phyloP scores from a whole-genome alignment of 176 grass and related monocot species.

The Saccharum spontaneum region DNA sequence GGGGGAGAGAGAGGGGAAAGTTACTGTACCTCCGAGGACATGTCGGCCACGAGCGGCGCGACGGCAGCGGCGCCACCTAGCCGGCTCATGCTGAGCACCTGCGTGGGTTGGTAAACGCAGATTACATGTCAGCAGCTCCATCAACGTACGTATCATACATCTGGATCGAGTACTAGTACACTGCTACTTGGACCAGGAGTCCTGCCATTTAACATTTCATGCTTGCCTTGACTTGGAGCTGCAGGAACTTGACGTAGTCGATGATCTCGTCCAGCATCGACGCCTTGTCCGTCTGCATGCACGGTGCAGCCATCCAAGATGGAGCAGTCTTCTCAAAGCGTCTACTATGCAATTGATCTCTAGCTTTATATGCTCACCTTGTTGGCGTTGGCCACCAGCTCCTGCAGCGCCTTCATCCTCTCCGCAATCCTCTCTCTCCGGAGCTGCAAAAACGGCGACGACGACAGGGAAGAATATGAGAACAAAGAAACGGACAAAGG shows the following conservation, averaged over 20 bases:
- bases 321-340: too few species aligned
- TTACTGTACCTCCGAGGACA: constrained; percentile 76
- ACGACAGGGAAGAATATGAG: neutral
- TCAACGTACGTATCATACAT: neutral
- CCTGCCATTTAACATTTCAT: constrained; percentile 6
- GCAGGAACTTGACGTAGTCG: constrained; percentile 87
- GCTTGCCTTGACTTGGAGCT: constrained; percentile 81
- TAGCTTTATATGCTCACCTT: constrained; percentile 48
- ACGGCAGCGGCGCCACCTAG: constrained; percentile 91
- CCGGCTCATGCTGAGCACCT: constrained; percentile 98
- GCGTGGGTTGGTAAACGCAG: constrained; percentile 22
- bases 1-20: neutral
- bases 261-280: constrained; percentile 99
- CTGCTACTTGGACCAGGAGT: neutral
- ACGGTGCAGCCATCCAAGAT: neutral
- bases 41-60: constrained; percentile 87
- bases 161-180: neutral
- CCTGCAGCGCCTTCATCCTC: constrained; percentile 96
- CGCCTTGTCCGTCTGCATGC: constrained; percentile 75
- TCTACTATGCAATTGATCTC: too few species aligned
- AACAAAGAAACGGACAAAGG: constrained; percentile 36
- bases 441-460: constrained; percentile 55
- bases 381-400: constrained; percentile 88
- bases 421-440: constrained; percentile 96
- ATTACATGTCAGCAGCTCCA: constrained; percentile 17